phyloP scores from a whole-genome alignment of 495 filamentous ascomycete genomes.

The Tuber calosporum region DNA sequence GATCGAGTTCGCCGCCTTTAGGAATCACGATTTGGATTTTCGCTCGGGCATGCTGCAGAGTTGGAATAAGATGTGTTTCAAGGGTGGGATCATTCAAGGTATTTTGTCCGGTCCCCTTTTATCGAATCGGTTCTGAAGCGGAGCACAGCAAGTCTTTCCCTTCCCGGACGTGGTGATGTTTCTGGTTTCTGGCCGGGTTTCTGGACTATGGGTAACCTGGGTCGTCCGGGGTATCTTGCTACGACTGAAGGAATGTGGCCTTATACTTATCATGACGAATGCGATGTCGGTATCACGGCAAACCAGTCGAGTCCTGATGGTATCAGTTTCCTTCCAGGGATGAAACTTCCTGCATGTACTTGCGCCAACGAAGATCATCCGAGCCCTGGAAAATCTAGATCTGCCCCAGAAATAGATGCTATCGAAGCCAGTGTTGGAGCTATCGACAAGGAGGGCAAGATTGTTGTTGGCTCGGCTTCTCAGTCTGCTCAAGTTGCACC shows the following conservation, averaged over 20 bases:
- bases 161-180: constrained; percentile 62
- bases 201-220: constrained; percentile 73
- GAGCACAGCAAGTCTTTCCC: constrained; percentile 57
- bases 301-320: constrained; percentile 67
- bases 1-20: constrained; percentile 59
- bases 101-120: not conserved
- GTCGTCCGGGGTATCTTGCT: constrained; percentile 60
- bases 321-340: constrained; percentile 62
- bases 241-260: constrained; percentile 73
- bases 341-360: constrained; percentile 65
- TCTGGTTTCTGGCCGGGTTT: constrained; percentile 74
- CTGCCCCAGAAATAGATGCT: constrained; percentile 70
- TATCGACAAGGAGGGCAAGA: constrained; percentile 44
- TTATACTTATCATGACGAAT: constrained; percentile 66
- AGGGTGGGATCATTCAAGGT: constrained; percentile 62
- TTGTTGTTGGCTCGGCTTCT: constrained; percentile 55
- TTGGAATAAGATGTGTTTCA: constrained; percentile 76
- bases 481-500: constrained; percentile 69
- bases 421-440: constrained; percentile 60
- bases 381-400: constrained; percentile 59
- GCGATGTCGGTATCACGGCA: constrained; percentile 69
- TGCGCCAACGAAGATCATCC: constrained; percentile 63
- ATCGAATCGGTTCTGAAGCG: constrained; percentile 8
- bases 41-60: constrained; percentile 76
- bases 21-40: constrained; percentile 62